Evolutionary conservation across 169 alveolate genomes (phyloP), one percentile per base, ranked within the genome.

Genomic region (Babesia sp.): DNA sequence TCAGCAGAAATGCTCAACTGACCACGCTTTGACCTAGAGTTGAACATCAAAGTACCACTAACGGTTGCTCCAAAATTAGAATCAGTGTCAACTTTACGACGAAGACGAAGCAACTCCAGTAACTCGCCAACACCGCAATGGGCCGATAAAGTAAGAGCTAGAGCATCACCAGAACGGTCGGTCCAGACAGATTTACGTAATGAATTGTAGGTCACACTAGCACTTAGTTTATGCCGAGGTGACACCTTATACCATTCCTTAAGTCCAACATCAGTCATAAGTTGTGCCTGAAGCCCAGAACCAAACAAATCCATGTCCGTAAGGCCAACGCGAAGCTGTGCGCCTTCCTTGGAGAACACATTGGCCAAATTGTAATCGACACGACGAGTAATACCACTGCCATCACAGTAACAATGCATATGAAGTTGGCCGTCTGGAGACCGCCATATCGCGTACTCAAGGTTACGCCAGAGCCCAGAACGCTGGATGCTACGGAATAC

Each of bases 241-340:
- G 74, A 64, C 74, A 64, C 31, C 61, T 45, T 64, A 56, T 64
- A 64, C 74, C 74, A 64, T 48, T 64, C 74, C n/a, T 22, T 28
- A 0, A 64, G 9, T 18, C 41, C 63, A 12, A 64, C 18, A 3
- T 64, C 54, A 6, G 63, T 26, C 46, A 55, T 34, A 28, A 64
- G 12, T 20, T 64, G 39, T 1, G 63, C 61, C 51, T 33, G 74
- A n/a, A 64, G 42, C 1, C 53, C 53, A 24, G 74, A 12, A 4
- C 61, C 61, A 0, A 64, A 31, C 54, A 64, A 24, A 50, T 64
- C 74, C 36, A 34, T 37, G 61, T 64, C 61, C 42, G 8, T 11
- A 6, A 64, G 1, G 12, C 63, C 74, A n/a, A 48, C n/a, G 34
- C 61, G 59, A 6, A 64, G 61, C 59, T 50, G 59, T 12, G 74